phyloP scores from a whole-genome alignment of 2,329 filamentous ascomycete species.

The Ophiostoma angusticollis region DNA sequence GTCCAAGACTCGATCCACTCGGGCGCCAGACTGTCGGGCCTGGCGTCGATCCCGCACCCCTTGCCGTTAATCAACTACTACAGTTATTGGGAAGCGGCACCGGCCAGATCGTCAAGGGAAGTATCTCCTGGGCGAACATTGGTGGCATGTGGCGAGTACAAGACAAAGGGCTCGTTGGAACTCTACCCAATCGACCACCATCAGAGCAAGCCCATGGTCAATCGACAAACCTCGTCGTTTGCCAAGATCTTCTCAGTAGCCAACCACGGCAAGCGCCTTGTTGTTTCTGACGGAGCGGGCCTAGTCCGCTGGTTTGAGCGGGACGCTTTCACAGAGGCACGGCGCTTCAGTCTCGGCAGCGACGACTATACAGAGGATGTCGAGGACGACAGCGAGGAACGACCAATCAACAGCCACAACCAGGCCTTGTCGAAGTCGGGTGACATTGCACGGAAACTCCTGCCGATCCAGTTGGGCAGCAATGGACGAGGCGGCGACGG shows the following conservation, averaged over 20 bases:
- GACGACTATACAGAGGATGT: slow-evolving; percentile 24
- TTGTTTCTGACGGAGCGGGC: slow-evolving; percentile 73
- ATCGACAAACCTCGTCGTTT: slow-evolving; percentile 69
- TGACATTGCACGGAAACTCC: slow-evolving; percentile 69
- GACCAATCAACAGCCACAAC: background rate
- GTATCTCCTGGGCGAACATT: slow-evolving; percentile 49
- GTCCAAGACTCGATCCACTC: slow-evolving; percentile 71
- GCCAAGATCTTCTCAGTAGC: slow-evolving; percentile 73
- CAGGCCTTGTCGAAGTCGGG: slow-evolving; percentile 38
- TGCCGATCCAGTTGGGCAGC: slow-evolving; percentile 41
- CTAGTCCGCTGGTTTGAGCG: slow-evolving; percentile 84
- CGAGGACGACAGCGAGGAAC: slow-evolving; percentile 18
- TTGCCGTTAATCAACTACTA: slow-evolving; percentile 52
- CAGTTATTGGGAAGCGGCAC: background rate
- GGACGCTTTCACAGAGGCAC: slow-evolving; percentile 55
- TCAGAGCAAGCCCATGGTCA: slow-evolving; percentile 48
- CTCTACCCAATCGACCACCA: slow-evolving; percentile 52
- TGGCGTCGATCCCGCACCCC: slow-evolving; percentile 56
- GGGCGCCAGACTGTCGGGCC: slow-evolving; percentile 62
- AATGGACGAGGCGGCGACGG: no score
- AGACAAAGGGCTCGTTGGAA: slow-evolving; percentile 79
- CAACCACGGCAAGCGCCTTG: slow-evolving; percentile 69
- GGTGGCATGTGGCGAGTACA: slow-evolving; percentile 80
- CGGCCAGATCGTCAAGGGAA: background rate
- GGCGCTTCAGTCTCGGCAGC: slow-evolving; percentile 37